These are phyloP conservation scores for Hygrophorus pudorinus DNA, from an alignment of 768 basidiomycete species.

Conservation along the genomic window DNA sequence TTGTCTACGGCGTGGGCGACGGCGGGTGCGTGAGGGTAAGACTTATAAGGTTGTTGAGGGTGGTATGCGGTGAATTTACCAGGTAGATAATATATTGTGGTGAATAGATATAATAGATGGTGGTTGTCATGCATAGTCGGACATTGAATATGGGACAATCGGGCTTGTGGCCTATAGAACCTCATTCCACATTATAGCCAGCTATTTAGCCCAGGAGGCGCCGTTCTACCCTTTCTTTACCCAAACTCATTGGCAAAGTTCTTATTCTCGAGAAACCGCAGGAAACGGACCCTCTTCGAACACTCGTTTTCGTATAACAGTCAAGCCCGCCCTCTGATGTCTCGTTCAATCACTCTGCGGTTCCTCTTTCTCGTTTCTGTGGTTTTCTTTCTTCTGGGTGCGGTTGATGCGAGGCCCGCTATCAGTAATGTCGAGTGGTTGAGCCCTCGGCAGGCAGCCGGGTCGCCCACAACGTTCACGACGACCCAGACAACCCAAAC, in stretches of 20 bases:
- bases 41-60: constrained; percentile 81
- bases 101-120: no score
- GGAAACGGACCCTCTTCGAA: constrained; percentile 36
- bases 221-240: no score
- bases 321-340: constrained; percentile 14
- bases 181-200: constrained; percentile 20
- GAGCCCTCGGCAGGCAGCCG: constrained; percentile 20
- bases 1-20: constrained; percentile 31
- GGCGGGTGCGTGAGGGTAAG: constrained; percentile 56
- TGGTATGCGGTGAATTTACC: constrained; percentile 39
- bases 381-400: constrained; percentile 23
- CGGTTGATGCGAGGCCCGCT: constrained; percentile 26
- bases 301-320: constrained; percentile 15
- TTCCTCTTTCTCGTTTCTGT: constrained; percentile 30
- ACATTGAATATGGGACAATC: no score
- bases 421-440: not conserved
- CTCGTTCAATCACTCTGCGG: constrained; percentile 20
- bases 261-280: constrained; percentile 34
- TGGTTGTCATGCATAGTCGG: no score
- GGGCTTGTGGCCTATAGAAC: no score
- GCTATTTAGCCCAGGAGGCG: constrained; percentile 4
- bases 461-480: constrained; percentile 28
- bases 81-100: no score
- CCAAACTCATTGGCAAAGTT: no score
- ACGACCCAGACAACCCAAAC: constrained; percentile 34